Evolutionary conservation across 495 filamentous ascomycete genomes (phyloP).

Genomic region (Tuber melanosporum): DNA sequence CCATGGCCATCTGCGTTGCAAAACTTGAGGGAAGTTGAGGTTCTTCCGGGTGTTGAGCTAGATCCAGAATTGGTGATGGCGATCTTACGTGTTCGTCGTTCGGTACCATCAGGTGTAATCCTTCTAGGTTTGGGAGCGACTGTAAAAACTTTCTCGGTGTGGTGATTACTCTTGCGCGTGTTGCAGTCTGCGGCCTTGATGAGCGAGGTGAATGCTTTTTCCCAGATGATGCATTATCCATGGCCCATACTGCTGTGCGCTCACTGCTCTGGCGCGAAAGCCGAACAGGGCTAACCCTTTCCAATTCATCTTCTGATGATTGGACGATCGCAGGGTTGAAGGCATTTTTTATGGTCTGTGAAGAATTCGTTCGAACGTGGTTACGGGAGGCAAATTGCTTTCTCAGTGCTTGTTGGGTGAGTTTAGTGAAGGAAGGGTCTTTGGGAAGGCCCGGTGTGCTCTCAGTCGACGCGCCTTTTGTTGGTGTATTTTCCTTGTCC

Average conservation of each 20-base stretch:
- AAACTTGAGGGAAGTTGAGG: constrained; percentile 67
- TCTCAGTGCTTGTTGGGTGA: neutral
- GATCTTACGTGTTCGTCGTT: constrained; percentile 40
- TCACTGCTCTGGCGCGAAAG: constrained; percentile 35
- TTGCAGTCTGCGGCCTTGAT: constrained; percentile 43
- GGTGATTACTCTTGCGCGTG: constrained; percentile 51
- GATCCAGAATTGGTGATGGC: constrained; percentile 19
- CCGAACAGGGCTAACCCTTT: constrained; percentile 38
- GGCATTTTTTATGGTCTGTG: constrained; percentile 59
- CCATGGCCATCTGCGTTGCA: constrained; percentile 70
- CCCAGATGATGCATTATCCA: constrained; percentile 47
- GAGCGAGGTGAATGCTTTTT: constrained; percentile 45
- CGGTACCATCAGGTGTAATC: constrained; percentile 42
- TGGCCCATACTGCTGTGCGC: constrained; percentile 47
- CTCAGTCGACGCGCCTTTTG: neutral
- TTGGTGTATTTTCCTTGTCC: constrained; percentile 33
- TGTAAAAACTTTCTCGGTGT: constrained; percentile 51
- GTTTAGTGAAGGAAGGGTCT: constrained; percentile 32
- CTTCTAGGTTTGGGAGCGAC: constrained; percentile 51
- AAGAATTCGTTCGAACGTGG: constrained; percentile 63
- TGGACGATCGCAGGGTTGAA: constrained; percentile 52
- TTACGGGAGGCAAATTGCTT: constrained; percentile 40
- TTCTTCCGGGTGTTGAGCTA: constrained; percentile 39
- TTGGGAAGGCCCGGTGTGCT: constrained; percentile 28
- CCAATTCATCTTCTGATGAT: constrained; percentile 17